phyloP scores from a whole-genome alignment of 306 rosid genomes.

The Fragaria vesca region DNA sequence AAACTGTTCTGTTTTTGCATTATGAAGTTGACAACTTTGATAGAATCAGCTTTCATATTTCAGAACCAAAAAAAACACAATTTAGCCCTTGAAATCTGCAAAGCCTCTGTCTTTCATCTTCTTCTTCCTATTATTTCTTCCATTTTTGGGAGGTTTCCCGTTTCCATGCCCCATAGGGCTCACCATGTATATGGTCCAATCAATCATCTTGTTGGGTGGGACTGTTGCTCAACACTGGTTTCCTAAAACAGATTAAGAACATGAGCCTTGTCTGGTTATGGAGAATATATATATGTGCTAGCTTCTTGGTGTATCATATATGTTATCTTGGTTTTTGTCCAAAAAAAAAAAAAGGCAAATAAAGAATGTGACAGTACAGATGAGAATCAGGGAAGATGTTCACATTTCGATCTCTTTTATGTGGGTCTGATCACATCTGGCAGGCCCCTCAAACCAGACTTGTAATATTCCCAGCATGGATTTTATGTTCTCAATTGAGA shows the following conservation, averaged over 20 bases:
- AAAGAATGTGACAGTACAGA: constrained; percentile 7
- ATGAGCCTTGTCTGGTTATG: constrained; percentile 7
- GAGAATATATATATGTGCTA: not conserved
- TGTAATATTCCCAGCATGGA: not conserved
- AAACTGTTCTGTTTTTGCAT: not conserved
- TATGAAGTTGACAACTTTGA: not conserved
- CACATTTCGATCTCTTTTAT: not conserved
- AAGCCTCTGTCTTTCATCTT: not conserved
- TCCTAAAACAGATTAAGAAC: not conserved
- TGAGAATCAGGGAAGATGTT: not conserved
- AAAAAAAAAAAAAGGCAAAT: not conserved
- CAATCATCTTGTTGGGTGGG: constrained; percentile 7
- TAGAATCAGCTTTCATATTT: not conserved
- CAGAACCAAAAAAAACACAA: not conserved
- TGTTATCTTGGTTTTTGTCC: not conserved
- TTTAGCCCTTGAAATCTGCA: not conserved
- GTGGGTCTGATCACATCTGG: constrained; percentile 11
- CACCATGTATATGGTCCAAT: not conserved
- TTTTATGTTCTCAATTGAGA: not conserved
- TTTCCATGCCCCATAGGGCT: not conserved
- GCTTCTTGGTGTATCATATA: not conserved
- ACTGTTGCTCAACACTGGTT: constrained; percentile 5
- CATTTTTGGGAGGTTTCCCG: not conserved
- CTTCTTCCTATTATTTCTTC: not conserved
- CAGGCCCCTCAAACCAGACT: not conserved